Percentiles rank a stretch among this genome's conserved stretches.
Conservation (phyloP, 2,329 filamentous ascomycete species). For the Neonectria magnoliae region DNA sequence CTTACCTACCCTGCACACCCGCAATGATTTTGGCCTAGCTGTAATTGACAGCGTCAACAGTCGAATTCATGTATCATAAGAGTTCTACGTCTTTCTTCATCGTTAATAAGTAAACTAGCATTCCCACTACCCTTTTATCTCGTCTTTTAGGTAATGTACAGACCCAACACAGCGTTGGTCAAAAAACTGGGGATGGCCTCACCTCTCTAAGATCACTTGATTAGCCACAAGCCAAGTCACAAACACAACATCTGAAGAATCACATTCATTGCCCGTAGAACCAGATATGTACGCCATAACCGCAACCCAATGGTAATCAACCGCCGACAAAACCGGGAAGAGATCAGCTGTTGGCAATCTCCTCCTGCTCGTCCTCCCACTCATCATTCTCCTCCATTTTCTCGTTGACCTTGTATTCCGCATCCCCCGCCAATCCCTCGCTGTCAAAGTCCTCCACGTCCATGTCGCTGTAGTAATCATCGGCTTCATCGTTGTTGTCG, state of each 20-base stretch:
- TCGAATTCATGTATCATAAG: no score
- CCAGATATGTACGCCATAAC: conserved; percentile 39
- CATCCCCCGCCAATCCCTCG: conserved; percentile 61
- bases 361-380: conserved; percentile 62
- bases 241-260: conserved; percentile 21
- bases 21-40: neutral
- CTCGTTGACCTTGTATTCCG: conserved; percentile 60
- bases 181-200: no score
- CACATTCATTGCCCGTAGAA: conserved; percentile 39
- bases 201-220: no score
- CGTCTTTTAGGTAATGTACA: no score
- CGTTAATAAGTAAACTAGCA: no score
- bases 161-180: no score
- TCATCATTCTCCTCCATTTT: conserved; percentile 60
- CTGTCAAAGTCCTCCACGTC: conserved; percentile 62
- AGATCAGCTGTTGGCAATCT: conserved; percentile 47
- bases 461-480: conserved; percentile 56
- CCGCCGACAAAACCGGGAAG: conserved; percentile 7
- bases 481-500: conserved; percentile 49
- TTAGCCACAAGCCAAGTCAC: neutral
- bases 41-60: neutral
- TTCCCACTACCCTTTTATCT: no score
- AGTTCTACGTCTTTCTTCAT: no score
- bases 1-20: neutral
- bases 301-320: conserved; percentile 28